Evolutionary conservation across 106 monocot genomes (phyloP), one percentile per base, ranked within the genome.

Genomic region (Cymbidium sinense): DNA sequence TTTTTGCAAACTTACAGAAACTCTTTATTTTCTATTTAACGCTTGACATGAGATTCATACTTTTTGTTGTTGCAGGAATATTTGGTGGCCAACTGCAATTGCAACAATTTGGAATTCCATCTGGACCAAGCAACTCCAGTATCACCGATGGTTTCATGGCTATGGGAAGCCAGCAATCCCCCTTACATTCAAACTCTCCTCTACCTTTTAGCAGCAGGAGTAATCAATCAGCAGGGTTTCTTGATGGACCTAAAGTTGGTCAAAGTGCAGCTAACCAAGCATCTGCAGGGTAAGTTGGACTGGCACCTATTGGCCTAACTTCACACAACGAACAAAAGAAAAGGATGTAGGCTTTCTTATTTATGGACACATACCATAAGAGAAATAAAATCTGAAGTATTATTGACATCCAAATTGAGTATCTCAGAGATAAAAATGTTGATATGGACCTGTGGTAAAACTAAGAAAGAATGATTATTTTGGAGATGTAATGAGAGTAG

Each of bases 251-350:
- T 55, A 75, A 36, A 52, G 50, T 61, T 79, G 13, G 35, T 79
- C 11, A 79, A 79, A 64, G 9, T 69, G 51, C 73, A 30, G 17
- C 43, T 67, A 25, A 64, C 18, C 76, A 81, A 30, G 13, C 50
- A 50, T 58, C 81, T 65, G 21, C 65, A 47, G 34, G 19, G 87
- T 87, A 87, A 87, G 87, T 82, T 43, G 41, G 44, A 43, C 13
- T 71, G 21, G 20, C n/a, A 37, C 36, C 71, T 21, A 20, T 37
- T 71, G 2, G 31, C 13, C 36, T 43, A 74, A 11, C 43, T 23
- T 74, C 7, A 15, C 71, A 35, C 13, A 35, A 7, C 37, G 36
- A 37, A 67, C 67, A 67, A 67, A 3, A 39, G n/a, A 71, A 70
- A 20, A 8, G 18, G 15, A 33, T 7, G 37, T 15, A 39, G 18